phyloP scores from a whole-genome alignment of 306 rosid species.

The Senna siamea region DNA sequence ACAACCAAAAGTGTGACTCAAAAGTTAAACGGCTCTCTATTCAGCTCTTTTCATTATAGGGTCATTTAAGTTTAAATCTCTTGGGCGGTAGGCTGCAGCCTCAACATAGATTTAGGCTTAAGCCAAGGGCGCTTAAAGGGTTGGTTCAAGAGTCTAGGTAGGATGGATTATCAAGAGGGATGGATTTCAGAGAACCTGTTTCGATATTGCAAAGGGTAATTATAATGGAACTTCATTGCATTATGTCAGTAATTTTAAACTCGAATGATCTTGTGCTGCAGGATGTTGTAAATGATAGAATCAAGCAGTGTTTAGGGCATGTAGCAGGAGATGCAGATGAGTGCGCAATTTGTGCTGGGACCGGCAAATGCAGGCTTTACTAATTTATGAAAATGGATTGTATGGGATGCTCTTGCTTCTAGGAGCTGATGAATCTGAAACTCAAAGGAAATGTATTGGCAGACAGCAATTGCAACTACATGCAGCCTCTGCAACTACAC shows the following conservation, averaged over 20 bases:
- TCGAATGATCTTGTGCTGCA: conserved; percentile 45
- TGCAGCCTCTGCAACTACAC: neutral
- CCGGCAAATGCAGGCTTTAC: conserved; percentile 75
- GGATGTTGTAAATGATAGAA: conserved; percentile 89
- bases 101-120: neutral
- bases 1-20: conserved; percentile 16
- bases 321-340: conserved; percentile 77
- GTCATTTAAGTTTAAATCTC: conserved; percentile 6
- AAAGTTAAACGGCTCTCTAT: conserved; percentile 15
- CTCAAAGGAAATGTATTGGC: conserved; percentile 17
- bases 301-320: conserved; percentile 74
- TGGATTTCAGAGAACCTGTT: neutral
- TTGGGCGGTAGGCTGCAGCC: conserved; percentile 14
- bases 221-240: neutral
- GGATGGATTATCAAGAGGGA: conserved; percentile 4
- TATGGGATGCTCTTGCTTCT: neutral
- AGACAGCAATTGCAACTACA: conserved; percentile 12
- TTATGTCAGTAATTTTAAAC: conserved; percentile 33
- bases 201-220: neutral
- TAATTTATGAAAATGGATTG: conserved; percentile 25
- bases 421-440: conserved; percentile 23
- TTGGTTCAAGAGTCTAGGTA: neutral
- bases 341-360: conserved; percentile 84
- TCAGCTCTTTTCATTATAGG: conserved; percentile 2
- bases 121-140: conserved; percentile 21